Base-by-base conservation (phyloP, 129 eudicot species). In the Artemisia argyi region DNA sequence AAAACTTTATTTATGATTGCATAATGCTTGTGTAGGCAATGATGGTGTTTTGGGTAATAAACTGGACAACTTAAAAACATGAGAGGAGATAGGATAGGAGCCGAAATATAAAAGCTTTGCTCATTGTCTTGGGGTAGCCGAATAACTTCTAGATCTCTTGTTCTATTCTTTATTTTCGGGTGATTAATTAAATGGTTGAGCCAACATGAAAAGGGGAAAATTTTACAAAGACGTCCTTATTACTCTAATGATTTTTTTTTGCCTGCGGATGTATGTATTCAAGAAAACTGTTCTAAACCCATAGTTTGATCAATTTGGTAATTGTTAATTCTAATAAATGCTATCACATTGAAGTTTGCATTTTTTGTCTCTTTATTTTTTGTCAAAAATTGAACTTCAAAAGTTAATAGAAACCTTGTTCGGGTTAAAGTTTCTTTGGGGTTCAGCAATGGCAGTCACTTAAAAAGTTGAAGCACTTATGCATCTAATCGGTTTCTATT, bases 21-120 rank as follows among this genome's bases (percentile, higher is more conserved):
- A 28, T 58, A 39, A 51, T 63, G 54, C 49, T 14, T 73, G 61
- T 57, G 67, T 92, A 93, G 98, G 98, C 30, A 87, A 87, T 2
- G 76, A 78, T 60, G 98, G 83, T 75, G 86, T 85, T 76, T 65
- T 89, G 81, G 98, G 97, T 39, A 89, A 93, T 83, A 93, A 86
- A 73, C 54, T 90, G 75, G 81, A 87, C 89, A 90, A 93, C 78
- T 80, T 89, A 10, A 93, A 75, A 76, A 87, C 95, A 61, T 81
- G 96, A 1, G 82, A 83, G 68, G 91, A 90, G 79, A 42, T 86
- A 66, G 91, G 84, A 70, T 93, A 97, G 98, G 97, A 87, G 75
- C 97, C 98, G 1, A 93, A 82, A 76, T 90, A 90, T 61, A 84
- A 82, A 48, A 93, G 98, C 79, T 93, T 84, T 76, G 85, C 92